Evolutionary conservation across 2,329 filamentous ascomycete genomes (phyloP).

Genomic region (Clarireedia hainanense): DNA sequence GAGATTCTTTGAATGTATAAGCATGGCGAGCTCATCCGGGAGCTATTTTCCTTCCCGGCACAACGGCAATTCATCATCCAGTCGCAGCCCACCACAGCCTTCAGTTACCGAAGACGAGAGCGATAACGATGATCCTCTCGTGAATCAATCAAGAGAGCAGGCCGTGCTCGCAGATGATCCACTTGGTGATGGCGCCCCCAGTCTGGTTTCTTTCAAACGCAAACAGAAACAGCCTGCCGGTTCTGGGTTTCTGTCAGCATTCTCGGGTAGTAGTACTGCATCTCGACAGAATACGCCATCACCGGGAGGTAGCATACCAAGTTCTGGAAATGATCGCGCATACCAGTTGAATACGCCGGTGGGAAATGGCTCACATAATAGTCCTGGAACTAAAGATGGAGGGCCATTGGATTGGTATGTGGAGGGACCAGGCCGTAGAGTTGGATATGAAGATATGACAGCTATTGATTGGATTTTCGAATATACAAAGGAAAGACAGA

Average conservation of each 20-base stretch:
- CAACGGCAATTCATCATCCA: conserved; percentile 20
- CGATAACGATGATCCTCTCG: conserved; percentile 31
- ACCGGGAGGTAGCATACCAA: conserved; percentile 19
- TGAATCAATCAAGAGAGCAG: conserved; percentile 23
- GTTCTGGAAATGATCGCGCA: conserved; percentile 9
- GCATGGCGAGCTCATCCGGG: conserved; percentile 28
- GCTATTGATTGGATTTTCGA: conserved; percentile 99
- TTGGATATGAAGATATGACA: conserved; percentile 92
- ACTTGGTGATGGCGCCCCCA: conserved; percentile 40
- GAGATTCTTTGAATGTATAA: conserved; percentile 17
- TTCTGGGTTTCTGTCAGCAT: conserved; percentile 23
- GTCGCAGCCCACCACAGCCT: conserved; percentile 17
- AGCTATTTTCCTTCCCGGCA: conserved; percentile 17
- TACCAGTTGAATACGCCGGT: conserved; percentile 15
- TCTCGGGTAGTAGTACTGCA: conserved; percentile 16
- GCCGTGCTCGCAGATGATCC: conserved; percentile 49
- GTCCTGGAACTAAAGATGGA: conserved; percentile 36
- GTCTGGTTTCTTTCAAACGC: conserved; percentile 63
- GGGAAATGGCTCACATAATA: conserved; percentile 10
- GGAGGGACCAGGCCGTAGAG: conserved; percentile 80
- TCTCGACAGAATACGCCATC: conserved; percentile 21
- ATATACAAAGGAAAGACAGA: conserved; percentile 90
- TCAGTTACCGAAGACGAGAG: conserved; percentile 33
- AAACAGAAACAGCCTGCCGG: conserved; percentile 41
- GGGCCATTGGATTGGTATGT: conserved; percentile 71